Evolutionary conservation across 2,329 filamentous ascomycete genomes (phyloP).

Genomic region (Laburnicola sp.): DNA sequence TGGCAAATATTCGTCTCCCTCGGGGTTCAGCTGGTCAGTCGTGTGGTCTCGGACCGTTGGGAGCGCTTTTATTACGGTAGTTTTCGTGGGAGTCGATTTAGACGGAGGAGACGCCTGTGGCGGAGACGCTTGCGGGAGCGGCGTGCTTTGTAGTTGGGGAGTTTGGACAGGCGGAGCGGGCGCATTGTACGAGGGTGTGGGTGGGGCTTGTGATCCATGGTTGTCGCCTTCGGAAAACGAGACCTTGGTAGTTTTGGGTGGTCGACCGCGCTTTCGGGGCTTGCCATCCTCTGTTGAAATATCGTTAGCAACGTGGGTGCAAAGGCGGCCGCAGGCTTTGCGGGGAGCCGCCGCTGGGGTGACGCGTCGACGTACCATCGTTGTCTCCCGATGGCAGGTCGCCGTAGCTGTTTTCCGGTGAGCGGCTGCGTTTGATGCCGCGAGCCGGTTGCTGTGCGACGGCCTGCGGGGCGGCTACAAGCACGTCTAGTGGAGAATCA

Average conservation of each 20-base stretch:
- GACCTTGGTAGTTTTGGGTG: slow-evolving; percentile 62
- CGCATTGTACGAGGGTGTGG: slow-evolving; percentile 55
- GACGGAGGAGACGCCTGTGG: slow-evolving; percentile 68
- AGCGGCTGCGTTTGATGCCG: slow-evolving; percentile 48
- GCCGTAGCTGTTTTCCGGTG: slow-evolving; percentile 44
- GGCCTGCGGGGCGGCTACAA: slow-evolving; percentile 34
- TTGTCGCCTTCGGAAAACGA: slow-evolving; percentile 57
- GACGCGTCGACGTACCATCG: slow-evolving; percentile 29
- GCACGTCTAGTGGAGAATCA: slow-evolving; percentile 25
- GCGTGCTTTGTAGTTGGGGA: slow-evolving; percentile 58
- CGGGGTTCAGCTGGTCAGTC: slow-evolving; percentile 86
- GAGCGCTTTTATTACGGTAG: slow-evolving; percentile 81
- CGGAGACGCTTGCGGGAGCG: slow-evolving; percentile 56
- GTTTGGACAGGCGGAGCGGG: slow-evolving; percentile 55
- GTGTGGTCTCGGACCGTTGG: slow-evolving; percentile 97
- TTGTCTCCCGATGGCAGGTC: slow-evolving; percentile 38
- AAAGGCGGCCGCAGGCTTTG: slow-evolving; percentile 8
- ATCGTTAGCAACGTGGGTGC: slow-evolving; percentile 18
- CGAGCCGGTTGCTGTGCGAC: slow-evolving; percentile 41
- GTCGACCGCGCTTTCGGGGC: slow-evolving; percentile 55
- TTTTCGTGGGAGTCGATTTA: slow-evolving; percentile 79
- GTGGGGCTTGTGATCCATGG: slow-evolving; percentile 55
- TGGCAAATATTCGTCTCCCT: slow-evolving; percentile 91
- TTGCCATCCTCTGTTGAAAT: slow-evolving; percentile 35
- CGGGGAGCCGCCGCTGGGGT: slow-evolving; percentile 4